These are phyloP conservation scores for Neurospora sp. DNA, from an alignment of 2,329 filamentous ascomycete species.

Conservation along the genomic window DNA sequence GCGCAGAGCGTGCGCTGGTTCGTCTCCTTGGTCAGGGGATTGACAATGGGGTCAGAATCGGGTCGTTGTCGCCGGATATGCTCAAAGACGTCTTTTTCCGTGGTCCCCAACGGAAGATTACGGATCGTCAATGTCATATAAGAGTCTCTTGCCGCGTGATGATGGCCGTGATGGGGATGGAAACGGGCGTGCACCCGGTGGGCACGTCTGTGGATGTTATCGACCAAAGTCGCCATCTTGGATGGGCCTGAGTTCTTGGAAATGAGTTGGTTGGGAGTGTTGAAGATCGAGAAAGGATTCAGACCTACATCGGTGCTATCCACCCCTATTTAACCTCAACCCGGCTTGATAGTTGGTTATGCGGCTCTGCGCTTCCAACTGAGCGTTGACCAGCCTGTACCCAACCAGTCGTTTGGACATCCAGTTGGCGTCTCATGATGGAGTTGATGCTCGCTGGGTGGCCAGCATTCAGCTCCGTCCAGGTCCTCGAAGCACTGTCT, in stretches of 20 bases:
- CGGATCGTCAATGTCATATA: constrained; percentile 7
- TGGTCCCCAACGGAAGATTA: constrained; percentile 8
- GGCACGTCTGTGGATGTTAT: background rate
- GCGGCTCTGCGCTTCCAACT: background rate
- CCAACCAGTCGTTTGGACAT: background rate
- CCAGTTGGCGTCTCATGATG: background rate
- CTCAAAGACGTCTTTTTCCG: constrained; percentile 3
- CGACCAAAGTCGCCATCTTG: background rate
- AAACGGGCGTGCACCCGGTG: background rate
- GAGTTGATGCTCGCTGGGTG: background rate
- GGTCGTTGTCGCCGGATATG: constrained; percentile 1
- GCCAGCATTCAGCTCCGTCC: background rate
- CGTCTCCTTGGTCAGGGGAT: constrained; percentile 3
- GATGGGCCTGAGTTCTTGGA: background rate
- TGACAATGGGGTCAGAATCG: constrained; percentile 2
- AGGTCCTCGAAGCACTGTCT: background rate
- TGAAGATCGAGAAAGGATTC: background rate
- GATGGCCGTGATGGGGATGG: background rate
- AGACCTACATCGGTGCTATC: background rate
- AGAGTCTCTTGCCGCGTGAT: background rate
- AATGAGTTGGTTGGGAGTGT: background rate
- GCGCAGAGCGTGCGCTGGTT: constrained; percentile 1
- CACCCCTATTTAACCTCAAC: background rate
- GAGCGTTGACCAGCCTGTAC: background rate
- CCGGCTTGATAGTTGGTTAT: background rate